phyloP scores from a whole-genome alignment of 768 basidiomycete species.

The Lactarius sp. region DNA sequence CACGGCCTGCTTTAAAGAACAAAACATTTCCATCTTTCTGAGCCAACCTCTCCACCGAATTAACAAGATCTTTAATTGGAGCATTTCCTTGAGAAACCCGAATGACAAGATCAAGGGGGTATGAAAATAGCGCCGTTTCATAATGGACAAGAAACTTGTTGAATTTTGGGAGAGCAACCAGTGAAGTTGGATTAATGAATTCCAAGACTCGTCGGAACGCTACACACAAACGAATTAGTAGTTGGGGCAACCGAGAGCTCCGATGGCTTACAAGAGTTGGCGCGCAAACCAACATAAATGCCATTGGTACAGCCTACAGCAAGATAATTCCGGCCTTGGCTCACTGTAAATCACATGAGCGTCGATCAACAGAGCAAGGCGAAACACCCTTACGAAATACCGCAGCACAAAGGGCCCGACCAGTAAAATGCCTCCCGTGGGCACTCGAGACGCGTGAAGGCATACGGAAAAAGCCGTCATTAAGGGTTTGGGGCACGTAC shows the following conservation, averaged over 20 bases:
- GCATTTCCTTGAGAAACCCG: conserved; percentile 50
- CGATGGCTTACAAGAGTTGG: conserved; percentile 46
- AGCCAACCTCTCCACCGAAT: conserved; percentile 58
- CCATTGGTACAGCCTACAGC: conserved; percentile 65
- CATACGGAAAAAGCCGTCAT: conserved; percentile 57
- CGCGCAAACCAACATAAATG: conserved; percentile 56
- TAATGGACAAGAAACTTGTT: conserved; percentile 66
- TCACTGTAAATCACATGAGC: conserved; percentile 35
- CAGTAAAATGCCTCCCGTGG: conserved; percentile 41
- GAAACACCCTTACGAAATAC: conserved; percentile 51
- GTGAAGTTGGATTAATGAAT: conserved; percentile 44
- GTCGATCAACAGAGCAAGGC: neutral
- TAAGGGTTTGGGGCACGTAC: conserved; percentile 55
- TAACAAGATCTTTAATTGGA: conserved; percentile 43
- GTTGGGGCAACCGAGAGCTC: neutral
- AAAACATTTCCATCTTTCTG: conserved; percentile 49
- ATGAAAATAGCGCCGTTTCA: conserved; percentile 54
- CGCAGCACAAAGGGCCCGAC: conserved; percentile 54
- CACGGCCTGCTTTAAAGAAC: conserved; percentile 54
- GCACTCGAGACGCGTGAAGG: conserved; percentile 34
- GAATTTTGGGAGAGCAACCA: conserved; percentile 54
- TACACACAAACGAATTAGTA: conserved; percentile 30
- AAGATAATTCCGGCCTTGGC: conserved; percentile 50
- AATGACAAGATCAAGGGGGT: conserved; percentile 66
- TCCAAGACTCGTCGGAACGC: conserved; percentile 57